Evolutionary conservation across 208 protist species (phyloP), one percentile per base, ranked within the genome.

Genomic region (Naegleria lovaniensis): DNA sequence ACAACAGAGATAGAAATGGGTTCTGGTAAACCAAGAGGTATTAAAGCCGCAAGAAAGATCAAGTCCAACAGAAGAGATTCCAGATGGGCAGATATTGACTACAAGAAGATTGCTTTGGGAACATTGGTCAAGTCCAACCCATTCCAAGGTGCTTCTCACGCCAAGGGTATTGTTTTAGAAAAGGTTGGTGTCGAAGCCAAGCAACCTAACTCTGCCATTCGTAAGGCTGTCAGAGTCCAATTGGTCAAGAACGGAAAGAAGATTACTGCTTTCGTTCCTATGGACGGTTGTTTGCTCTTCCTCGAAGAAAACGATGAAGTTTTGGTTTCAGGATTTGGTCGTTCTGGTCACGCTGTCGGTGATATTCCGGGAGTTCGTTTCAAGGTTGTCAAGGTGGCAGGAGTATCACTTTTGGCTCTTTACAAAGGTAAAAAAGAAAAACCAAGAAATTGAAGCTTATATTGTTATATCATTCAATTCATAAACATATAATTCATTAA

Each of bases 181-280:
- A 99, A 99, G 96, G 97, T 99, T 92, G 99, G 99, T 94, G 98
- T 99, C 94, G 99, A 99, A 94, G 97, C 99, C 87, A 99, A 99
- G 95, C 99, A 99, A 97, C 99, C 99, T 93, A 99, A 99, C 98
- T 99, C 99, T 93, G 99, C 99, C 90, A 99, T 99, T 94, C 98
- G 99, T 97, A 99, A 99, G 96, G 99, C 98, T 95, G 98, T 99
- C 84, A 98, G 99, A 95, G 99, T 99, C 90, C 98, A 99, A 96
- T 97, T 99, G 79, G 99, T 99, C 96, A 99, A 99, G 97, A 99
- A 99, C 97, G 98, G 98, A 93, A 99, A 99, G 97, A 99, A 99
- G 94, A 99, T 99, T 94, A 97, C 99, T 90, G 98, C 98, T 90
- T 99, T 99, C 97, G 99, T 99, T 83, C 99, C 99, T 91, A 95